These are phyloP conservation scores for Dryadomyces quercus-mongolicae DNA, from an alignment of 2,329 filamentous ascomycete species.

Conservation along the genomic window DNA sequence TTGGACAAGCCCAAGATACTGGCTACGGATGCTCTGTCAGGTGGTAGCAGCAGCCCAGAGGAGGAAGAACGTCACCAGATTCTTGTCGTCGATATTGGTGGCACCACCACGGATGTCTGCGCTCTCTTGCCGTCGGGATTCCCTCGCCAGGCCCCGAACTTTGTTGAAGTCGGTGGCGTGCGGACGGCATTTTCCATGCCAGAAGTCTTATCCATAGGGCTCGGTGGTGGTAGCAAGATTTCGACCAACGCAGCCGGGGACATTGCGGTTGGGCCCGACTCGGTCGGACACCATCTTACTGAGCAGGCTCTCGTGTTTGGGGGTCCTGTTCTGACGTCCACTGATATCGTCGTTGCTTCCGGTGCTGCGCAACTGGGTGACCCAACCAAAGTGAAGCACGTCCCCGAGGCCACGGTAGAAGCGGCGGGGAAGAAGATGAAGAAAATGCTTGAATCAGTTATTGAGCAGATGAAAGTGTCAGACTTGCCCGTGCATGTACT, in stretches of 20 bases:
- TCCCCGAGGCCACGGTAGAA: conserved; percentile 23
- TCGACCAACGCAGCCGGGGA: conserved; percentile 25
- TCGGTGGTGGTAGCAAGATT: conserved; percentile 37
- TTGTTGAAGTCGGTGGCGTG: conserved; percentile 48
- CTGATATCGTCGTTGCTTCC: conserved; percentile 34
- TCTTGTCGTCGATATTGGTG: conserved; percentile 53
- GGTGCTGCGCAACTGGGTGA: conserved; percentile 15
- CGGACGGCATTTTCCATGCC: conserved; percentile 48
- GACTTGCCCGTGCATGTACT: conserved; percentile 46
- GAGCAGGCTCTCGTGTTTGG: conserved; percentile 44
- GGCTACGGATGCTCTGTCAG: too few species aligned
- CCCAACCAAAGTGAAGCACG: conserved; percentile 19
- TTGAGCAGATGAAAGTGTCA: conserved; percentile 51
- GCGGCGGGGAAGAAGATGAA: conserved; percentile 27
- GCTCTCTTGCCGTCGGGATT: conserved; percentile 49
- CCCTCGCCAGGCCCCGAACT: conserved; percentile 49
- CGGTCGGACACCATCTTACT: conserved; percentile 27
- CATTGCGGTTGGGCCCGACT: conserved; percentile 14
- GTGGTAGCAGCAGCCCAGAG: not conserved
- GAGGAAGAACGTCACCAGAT: conserved; percentile 8
- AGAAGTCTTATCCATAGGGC: conserved; percentile 45
- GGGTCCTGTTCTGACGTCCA: conserved; percentile 43
- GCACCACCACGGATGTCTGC: conserved; percentile 54
- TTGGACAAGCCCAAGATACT: conserved; percentile 16
- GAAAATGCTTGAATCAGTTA: conserved; percentile 38